Percentiles rank a stretch among this genome's conserved stretches.
Evolutionary conservation across 768 basidiomycete genomes (phyloP).

Genomic region (Boletellus emodensis): DNA sequence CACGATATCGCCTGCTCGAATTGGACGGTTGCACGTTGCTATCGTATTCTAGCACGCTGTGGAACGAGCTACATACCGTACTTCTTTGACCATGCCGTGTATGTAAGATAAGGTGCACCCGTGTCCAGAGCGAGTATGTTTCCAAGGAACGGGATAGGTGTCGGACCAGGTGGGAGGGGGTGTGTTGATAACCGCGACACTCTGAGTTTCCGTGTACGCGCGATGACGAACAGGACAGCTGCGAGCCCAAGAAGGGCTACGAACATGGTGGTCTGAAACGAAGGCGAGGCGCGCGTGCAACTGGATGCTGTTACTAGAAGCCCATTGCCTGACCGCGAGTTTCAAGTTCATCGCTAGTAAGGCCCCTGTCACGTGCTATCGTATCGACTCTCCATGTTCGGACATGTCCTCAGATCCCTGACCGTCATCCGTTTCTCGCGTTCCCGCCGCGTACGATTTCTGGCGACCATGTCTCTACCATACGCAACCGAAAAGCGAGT

Average conservation of each 20-base stretch:
- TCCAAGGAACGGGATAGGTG: conserved; percentile 12
- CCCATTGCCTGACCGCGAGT: no score
- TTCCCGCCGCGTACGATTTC: background rate
- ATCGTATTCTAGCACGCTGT: background rate
- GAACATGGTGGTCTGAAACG: background rate
- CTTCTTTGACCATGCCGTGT: conserved; percentile 16
- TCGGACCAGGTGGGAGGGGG: conserved; percentile 18
- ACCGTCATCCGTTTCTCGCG: background rate
- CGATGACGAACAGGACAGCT: background rate
- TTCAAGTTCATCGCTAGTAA: no score
- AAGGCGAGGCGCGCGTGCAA: background rate
- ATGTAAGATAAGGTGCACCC: conserved; percentile 10
- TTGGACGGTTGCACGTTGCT: background rate
- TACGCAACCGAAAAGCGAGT: conserved; percentile 72
- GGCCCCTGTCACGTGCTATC: conserved; percentile 1
- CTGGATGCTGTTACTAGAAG: background rate
- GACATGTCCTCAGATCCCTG: conserved; percentile 12
- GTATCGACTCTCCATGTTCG: conserved; percentile 4
- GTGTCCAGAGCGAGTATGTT: conserved; percentile 10
- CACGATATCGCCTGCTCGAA: conserved; percentile 4
- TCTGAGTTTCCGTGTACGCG: background rate
- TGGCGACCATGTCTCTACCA: conserved; percentile 46
- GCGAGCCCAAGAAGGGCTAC: conserved; percentile 1
- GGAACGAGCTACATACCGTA: conserved; percentile 9
- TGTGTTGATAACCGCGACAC: background rate